phyloP scores from a whole-genome alignment of 192 early-diverging fungal species.

The Coemansia sp. region DNA sequence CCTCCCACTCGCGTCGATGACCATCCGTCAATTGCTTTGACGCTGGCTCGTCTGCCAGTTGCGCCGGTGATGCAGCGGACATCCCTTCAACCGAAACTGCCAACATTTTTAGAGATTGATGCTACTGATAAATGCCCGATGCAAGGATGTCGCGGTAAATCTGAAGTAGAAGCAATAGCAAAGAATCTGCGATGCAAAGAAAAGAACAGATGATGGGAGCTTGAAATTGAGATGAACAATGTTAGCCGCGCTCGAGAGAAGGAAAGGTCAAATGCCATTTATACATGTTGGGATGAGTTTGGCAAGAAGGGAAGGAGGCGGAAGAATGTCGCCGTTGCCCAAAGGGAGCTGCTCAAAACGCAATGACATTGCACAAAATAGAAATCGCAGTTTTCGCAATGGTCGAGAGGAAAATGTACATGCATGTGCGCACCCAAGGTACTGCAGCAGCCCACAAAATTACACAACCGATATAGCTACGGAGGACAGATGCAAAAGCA shows the following conservation, averaged over 20 bases:
- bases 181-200: neutral
- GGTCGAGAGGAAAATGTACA: conserved; percentile 13
- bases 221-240: neutral
- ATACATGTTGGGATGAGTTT: neutral
- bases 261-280: neutral
- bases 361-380: conserved; percentile 13
- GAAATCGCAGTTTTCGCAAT: conserved; percentile 1
- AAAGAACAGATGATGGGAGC: neutral
- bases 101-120: conserved; percentile 17
- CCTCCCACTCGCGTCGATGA: conserved; percentile 20
- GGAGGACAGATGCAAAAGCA: conserved; percentile 3
- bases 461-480: too few relatives aligned
- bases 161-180: neutral
- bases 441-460: conserved; percentile 8
- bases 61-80: conserved; percentile 1
- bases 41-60: neutral
- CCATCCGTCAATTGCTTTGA: conserved; percentile 1
- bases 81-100: conserved; percentile 36
- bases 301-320: neutral
- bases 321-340: neutral
- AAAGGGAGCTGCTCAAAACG: neutral
- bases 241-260: neutral
- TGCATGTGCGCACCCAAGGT: conserved; percentile 14
- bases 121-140: neutral
- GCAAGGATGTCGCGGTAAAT: neutral